These are phyloP conservation scores for Geotrichum europaeum DNA, from an alignment of 1,139 yeast genomes.

Conservation along the genomic window DNA sequence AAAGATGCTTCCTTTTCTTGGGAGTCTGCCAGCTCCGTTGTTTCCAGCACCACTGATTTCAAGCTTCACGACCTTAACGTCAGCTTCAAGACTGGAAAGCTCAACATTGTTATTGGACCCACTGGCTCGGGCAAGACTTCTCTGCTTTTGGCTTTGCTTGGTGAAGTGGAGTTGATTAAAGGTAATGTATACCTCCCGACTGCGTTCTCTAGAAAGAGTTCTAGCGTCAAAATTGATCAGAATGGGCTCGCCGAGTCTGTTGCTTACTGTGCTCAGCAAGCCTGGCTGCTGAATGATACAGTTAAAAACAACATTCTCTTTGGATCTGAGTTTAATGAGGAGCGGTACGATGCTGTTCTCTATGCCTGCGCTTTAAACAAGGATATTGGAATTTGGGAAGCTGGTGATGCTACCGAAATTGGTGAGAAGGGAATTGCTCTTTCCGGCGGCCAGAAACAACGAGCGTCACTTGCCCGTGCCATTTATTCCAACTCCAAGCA, in stretches of 20 bases:
- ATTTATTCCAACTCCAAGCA: constrained; percentile 78
- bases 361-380: constrained; percentile 63
- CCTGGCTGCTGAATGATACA: constrained; percentile 91
- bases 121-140: constrained; percentile 97
- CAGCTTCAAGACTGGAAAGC: constrained; percentile 61
- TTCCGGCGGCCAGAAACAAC: constrained; percentile 95
- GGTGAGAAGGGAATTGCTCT: constrained; percentile 94
- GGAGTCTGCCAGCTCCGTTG: constrained; percentile 41
- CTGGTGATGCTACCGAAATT: constrained; percentile 70
- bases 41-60: constrained; percentile 44
- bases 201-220: constrained; percentile 50
- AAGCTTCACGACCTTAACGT: constrained; percentile 67
- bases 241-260: constrained; percentile 86
- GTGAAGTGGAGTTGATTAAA: constrained; percentile 75
- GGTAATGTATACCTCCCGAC: constrained; percentile 84
- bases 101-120: constrained; percentile 85
- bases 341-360: constrained; percentile 67
- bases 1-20: constrained; percentile 80
- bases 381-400: constrained; percentile 65
- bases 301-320: constrained; percentile 77
- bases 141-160: constrained; percentile 76
- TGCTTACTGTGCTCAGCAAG: constrained; percentile 92
- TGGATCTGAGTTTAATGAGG: constrained; percentile 59
- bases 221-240: constrained; percentile 56
- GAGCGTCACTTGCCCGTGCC: constrained; percentile 92